phyloP scores from a whole-genome alignment of 331 rosid genomes.

The Saraca asoca region DNA sequence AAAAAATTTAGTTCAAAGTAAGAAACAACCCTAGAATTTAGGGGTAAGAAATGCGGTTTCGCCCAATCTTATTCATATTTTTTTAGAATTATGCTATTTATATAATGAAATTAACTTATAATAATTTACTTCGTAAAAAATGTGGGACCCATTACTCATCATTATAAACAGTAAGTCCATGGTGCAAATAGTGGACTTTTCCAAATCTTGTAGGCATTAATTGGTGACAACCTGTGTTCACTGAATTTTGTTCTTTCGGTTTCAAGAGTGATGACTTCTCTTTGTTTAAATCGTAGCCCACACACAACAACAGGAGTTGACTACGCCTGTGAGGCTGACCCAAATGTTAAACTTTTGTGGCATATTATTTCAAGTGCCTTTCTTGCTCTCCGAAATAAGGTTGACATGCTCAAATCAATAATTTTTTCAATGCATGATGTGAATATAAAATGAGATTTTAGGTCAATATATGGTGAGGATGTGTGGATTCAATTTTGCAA shows the following conservation, averaged over 20 bases:
- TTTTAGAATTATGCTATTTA: no score
- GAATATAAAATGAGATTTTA: background rate
- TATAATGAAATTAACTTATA: no score
- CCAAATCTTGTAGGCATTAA: conserved; percentile 36
- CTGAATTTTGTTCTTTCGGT: conserved; percentile 39
- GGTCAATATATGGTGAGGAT: conserved; percentile 23
- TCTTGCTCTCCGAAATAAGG: conserved; percentile 27
- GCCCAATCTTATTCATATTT: conserved; percentile 21
- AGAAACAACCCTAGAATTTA: background rate
- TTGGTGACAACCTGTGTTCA: conserved; percentile 50
- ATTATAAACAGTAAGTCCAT: no score
- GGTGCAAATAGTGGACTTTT: no score
- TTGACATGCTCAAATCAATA: conserved; percentile 43
- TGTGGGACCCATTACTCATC: no score
- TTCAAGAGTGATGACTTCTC: conserved; percentile 37
- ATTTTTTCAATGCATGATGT: conserved; percentile 33
- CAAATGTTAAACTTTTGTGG: conserved; percentile 10
- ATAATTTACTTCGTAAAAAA: no score
- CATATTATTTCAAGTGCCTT: conserved; percentile 19
- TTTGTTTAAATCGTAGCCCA: conserved; percentile 28
- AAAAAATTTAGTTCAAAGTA: background rate
- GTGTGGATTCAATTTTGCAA: conserved; percentile 1
- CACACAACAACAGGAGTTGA: conserved; percentile 17
- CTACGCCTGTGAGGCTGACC: conserved; percentile 18
- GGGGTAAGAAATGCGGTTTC: background rate